Evolutionary conservation across 2,329 filamentous ascomycete species (phyloP), one percentile per base, ranked within the genome.

Genomic region (Fusarium virguliforme): DNA sequence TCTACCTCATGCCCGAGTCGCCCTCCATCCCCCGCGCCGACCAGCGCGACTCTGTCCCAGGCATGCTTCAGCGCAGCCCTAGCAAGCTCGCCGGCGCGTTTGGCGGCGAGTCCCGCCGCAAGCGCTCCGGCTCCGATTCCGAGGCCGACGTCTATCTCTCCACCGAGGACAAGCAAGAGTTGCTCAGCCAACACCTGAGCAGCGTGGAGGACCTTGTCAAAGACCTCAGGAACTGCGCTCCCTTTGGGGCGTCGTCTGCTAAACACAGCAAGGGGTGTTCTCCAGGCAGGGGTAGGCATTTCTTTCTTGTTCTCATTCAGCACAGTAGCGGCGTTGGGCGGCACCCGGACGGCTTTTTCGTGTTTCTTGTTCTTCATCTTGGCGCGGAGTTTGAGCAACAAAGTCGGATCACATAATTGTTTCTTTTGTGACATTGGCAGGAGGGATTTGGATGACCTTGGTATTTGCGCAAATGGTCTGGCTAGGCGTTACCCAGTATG

Each of bases 1-100:
- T 98, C 82, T 99, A 98, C 81, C 91, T 99, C 74, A 97, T 98
- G 92, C 95, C 95, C 56, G 96, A 99, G 83, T 89, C 89, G 0
- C 90, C 87, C 48, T 84, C 87, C 22, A 86, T 87, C 68, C 86
- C 88, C 6, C 82, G 82, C 68, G 84, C 86, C 67, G 83, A 81
- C 22, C 79, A 80, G 56, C 82, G 81, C 55, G 81, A 82, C 64
- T 85, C 84, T 3, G 77, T 86, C 8, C 83, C 86, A 8, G 83
- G 81, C 26, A 85, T 90, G 76, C 81, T 90, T 67, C 89, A 91
- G 80, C 87, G 90, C 67, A 92, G 89, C 77, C 90, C 91, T 1
- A 92, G 88, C 80, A 93, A 93, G 81, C 83, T 92, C 13, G 86
- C 85, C 3, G 87, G 86, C 54, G 88, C 87, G 1, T 89, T 91